Percentiles rank a stretch among this genome's conserved stretches.
phyloP scores from a whole-genome alignment of 257 asterid genomes.

The Solanum ossicruentum region DNA sequence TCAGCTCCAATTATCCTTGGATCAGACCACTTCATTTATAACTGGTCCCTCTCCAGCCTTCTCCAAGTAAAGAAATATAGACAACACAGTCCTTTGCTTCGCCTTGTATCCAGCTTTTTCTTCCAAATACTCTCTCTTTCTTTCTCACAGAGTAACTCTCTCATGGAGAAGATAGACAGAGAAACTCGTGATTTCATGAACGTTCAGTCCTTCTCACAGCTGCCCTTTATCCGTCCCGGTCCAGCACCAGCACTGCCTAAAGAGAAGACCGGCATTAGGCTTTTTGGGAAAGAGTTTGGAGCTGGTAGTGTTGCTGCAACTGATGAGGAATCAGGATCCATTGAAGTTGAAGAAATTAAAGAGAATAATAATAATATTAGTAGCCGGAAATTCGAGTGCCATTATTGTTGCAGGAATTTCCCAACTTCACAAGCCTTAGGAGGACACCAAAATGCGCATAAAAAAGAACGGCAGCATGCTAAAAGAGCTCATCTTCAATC shows the following conservation, averaged over 20 bases:
- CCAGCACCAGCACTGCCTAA: conserved; percentile 12
- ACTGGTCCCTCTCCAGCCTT: conserved; percentile 13
- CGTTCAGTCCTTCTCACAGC: conserved; percentile 83
- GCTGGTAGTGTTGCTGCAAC: neutral
- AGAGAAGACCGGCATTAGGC: conserved; percentile 45
- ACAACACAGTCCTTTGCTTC: neutral
- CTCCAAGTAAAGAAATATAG: neutral
- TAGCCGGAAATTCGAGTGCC: conserved; percentile 66
- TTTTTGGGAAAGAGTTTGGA: conserved; percentile 78
- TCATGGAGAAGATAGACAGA: conserved; percentile 49
- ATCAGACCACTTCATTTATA: conserved; percentile 18
- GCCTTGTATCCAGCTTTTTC: neutral
- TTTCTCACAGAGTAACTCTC: neutral
- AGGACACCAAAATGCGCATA: conserved; percentile 95
- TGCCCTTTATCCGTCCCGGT: conserved; percentile 65
- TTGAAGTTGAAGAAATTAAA: neutral
- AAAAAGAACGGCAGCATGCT: conserved; percentile 81
- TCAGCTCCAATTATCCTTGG: conserved; percentile 29
- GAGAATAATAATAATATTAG: conserved; percentile 9
- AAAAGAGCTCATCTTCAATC: conserved; percentile 70
- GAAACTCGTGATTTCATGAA: conserved; percentile 81
- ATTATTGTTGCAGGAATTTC: conserved; percentile 79
- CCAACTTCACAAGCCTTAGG: conserved; percentile 95
- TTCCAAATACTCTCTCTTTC: conserved; percentile 19
- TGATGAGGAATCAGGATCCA: neutral